Conservation (phyloP, 176 grass and related monocot species). For the Urochloa ruziziensis region DNA sequence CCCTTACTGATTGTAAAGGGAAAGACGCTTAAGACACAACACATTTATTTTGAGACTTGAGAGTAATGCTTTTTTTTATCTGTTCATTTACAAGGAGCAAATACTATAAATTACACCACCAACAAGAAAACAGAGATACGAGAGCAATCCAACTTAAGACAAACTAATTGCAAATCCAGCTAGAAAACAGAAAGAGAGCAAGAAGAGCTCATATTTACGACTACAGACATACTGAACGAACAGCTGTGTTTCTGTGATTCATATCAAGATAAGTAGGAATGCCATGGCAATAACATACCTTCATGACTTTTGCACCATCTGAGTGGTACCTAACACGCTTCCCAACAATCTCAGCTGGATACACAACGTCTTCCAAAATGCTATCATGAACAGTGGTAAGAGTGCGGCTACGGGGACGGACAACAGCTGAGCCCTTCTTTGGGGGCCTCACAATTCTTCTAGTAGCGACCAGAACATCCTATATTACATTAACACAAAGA, state of each 20-base stretch:
- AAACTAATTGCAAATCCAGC: background rate
- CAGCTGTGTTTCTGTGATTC: background rate
- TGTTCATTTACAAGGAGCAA: background rate
- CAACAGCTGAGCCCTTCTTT: constrained; percentile 73
- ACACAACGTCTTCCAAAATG: constrained; percentile 72
- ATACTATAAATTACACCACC: background rate
- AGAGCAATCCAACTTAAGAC: background rate
- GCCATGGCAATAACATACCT: constrained; percentile 26
- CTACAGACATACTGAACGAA: background rate
- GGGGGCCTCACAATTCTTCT: constrained; percentile 71
- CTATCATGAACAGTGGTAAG: constrained; percentile 65
- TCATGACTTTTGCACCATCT: constrained; percentile 43
- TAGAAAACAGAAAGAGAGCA: background rate
- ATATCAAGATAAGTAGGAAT: background rate
- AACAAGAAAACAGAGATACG: background rate
- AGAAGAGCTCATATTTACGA: background rate
- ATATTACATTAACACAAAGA: background rate
- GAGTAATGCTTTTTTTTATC: background rate
- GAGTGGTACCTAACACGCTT: constrained; percentile 63
- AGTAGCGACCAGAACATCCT: constrained; percentile 74
- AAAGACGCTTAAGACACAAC: background rate
- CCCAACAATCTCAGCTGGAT: constrained; percentile 69
- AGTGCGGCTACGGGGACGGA: constrained; percentile 63
- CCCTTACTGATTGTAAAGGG: background rate
- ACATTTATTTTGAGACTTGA: background rate